phyloP scores from a whole-genome alignment of 495 filamentous ascomycete species.

The Collariella sp. region DNA sequence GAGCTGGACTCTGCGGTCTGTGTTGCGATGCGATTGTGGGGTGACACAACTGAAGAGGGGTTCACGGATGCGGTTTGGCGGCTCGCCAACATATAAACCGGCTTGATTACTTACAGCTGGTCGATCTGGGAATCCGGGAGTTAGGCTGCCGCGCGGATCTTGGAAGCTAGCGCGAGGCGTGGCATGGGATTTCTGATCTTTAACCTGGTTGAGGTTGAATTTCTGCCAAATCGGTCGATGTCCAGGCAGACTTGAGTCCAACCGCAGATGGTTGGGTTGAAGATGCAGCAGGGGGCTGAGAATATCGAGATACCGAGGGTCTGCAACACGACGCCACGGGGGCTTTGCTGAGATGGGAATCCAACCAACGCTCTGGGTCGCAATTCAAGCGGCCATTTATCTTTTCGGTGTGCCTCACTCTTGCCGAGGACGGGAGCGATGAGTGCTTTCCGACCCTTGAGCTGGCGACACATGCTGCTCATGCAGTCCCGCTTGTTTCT shows the following conservation, averaged over 20 bases:
- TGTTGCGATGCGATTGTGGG: background rate
- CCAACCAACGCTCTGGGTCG: slow-evolving; percentile 4
- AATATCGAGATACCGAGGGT: background rate
- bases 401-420: background rate
- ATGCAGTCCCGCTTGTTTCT: background rate
- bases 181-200: background rate
- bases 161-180: background rate
- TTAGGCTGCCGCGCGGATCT: slow-evolving; percentile 6
- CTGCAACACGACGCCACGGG: slow-evolving; percentile 9
- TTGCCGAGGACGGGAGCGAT: slow-evolving; percentile 1
- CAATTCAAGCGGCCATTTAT: background rate
- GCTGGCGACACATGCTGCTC: slow-evolving; percentile 13
- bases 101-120: background rate
- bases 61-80: background rate
- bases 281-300: background rate
- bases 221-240: background rate
- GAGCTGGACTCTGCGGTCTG: background rate
- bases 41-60: slow-evolving; percentile 7
- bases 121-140: background rate
- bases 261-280: background rate
- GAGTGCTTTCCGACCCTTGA: slow-evolving; percentile 2
- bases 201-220: background rate
- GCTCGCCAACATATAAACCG: background rate
- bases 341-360: slow-evolving; percentile 12
- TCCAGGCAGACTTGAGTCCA: slow-evolving; percentile 7